Percentiles rank a stretch among this genome's conserved stretches.
phyloP scores from a whole-genome alignment of 495 filamentous ascomycete genomes.

The Xylaria palmicola region DNA sequence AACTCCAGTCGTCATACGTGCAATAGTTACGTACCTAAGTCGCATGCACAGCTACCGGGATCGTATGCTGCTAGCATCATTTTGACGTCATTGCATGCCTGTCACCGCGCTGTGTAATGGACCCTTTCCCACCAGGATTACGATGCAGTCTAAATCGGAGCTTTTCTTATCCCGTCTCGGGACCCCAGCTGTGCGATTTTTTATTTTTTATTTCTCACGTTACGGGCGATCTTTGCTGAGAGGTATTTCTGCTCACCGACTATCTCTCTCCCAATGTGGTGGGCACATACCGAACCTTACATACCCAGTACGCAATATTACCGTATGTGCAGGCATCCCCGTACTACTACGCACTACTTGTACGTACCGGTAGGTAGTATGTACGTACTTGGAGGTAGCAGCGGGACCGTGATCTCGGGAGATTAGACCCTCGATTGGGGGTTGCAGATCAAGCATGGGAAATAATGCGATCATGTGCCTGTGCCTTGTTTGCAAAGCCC shows the following conservation, averaged over 20 bases:
- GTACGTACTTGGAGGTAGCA: neutral
- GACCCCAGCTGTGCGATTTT: too few relatives aligned
- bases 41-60: neutral
- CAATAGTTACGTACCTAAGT: too few relatives aligned
- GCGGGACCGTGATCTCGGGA: neutral
- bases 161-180: neutral
- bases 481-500: conserved; percentile 14
- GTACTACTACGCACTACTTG: too few relatives aligned
- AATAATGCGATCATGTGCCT: neutral
- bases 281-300: too few relatives aligned
- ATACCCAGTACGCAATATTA: too few relatives aligned
- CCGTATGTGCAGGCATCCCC: too few relatives aligned
- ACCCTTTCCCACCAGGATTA: conserved; percentile 1
- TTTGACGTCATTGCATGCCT: conserved; percentile 15
- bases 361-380: neutral
- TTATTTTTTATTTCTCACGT: too few relatives aligned
- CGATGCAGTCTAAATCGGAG: neutral
- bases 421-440: neutral
- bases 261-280: too few relatives aligned
- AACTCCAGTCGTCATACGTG: too few relatives aligned
- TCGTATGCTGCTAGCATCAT: conserved; percentile 15
- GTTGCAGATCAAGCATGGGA: conserved; percentile 7
- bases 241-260: too few relatives aligned
- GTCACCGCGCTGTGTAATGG: conserved; percentile 5
- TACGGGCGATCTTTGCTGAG: too few relatives aligned